These are phyloP conservation scores for Podospora didyma DNA, from an alignment of 495 filamentous ascomycete genomes.

Conservation along the genomic window DNA sequence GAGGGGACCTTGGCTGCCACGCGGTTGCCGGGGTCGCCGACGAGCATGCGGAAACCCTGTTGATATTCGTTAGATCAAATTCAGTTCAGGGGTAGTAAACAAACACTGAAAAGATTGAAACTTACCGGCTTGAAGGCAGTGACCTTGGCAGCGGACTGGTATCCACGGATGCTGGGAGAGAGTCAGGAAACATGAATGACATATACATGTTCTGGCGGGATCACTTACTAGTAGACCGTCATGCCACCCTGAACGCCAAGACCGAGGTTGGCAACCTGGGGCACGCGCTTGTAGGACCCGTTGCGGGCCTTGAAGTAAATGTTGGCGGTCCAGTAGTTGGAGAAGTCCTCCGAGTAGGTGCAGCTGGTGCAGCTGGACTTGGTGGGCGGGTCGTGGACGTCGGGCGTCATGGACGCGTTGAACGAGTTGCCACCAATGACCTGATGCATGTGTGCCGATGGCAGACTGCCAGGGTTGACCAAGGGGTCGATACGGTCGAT, in stretches of 20 bases:
- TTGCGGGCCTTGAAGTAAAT: constrained; percentile 47
- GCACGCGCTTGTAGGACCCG: constrained; percentile 40
- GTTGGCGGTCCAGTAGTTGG: constrained; percentile 31
- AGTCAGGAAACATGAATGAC: neutral
- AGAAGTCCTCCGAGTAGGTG: constrained; percentile 18
- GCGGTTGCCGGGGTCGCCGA: constrained; percentile 38
- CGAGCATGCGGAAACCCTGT: constrained; percentile 52
- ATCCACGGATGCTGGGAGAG: constrained; percentile 16
- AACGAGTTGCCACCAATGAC: constrained; percentile 48
- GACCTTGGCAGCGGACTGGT: constrained; percentile 25
- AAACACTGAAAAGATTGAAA: neutral
- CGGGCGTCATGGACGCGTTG: constrained; percentile 42
- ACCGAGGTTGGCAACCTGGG: constrained; percentile 35
- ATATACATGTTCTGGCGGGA: neutral
- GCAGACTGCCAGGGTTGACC: constrained; percentile 35
- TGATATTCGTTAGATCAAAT: constrained; percentile 6
- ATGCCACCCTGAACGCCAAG: constrained; percentile 38
- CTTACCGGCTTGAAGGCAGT: constrained; percentile 39
- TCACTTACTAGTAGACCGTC: constrained; percentile 38
- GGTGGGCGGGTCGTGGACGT: constrained; percentile 24
- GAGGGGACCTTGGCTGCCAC: constrained; percentile 32
- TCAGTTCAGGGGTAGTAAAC: no score
- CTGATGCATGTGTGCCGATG: constrained; percentile 45
- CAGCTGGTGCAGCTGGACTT: constrained; percentile 28
- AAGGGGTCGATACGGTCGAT: constrained; percentile 43